A percentile compares a stretch with the other conserved stretches of the same genome.
These are phyloP conservation scores for Lanmaoa pseudosensibilis DNA, from an alignment of 768 basidiomycete genomes.

Conservation along the genomic window DNA sequence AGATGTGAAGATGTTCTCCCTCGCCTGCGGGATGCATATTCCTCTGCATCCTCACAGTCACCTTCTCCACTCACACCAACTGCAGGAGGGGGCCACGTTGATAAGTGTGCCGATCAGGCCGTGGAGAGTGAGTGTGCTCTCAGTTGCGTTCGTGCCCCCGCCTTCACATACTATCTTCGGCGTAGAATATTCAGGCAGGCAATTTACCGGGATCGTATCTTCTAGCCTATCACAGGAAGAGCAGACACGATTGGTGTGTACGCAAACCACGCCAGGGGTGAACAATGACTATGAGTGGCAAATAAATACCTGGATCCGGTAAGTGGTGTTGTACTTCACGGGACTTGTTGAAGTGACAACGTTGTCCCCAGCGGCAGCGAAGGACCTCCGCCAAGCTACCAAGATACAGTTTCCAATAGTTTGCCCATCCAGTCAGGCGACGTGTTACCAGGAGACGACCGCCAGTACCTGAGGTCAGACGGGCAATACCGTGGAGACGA, in stretches of 20 bases:
- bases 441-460: background rate
- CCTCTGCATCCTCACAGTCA: background rate
- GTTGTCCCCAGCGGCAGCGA: background rate
- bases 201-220: background rate
- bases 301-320: background rate
- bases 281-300: background rate
- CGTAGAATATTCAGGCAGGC: background rate
- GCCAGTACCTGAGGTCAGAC: background rate
- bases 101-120: background rate
- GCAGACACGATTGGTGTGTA: background rate
- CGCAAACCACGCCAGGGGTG: background rate
- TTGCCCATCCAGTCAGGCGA: background rate
- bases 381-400: conserved; percentile 17
- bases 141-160: background rate
- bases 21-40: background rate
- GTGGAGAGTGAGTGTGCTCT: conserved; percentile 1
- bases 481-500: background rate
- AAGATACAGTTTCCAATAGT: conserved; percentile 1
- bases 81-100: background rate
- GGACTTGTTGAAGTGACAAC: background rate
- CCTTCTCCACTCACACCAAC: background rate
- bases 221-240: background rate
- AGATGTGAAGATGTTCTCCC: background rate
- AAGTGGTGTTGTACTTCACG: background rate
- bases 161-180: background rate